Conservation (phyloP, 257 asterid species). For the Mitragyna speciosa region DNA sequence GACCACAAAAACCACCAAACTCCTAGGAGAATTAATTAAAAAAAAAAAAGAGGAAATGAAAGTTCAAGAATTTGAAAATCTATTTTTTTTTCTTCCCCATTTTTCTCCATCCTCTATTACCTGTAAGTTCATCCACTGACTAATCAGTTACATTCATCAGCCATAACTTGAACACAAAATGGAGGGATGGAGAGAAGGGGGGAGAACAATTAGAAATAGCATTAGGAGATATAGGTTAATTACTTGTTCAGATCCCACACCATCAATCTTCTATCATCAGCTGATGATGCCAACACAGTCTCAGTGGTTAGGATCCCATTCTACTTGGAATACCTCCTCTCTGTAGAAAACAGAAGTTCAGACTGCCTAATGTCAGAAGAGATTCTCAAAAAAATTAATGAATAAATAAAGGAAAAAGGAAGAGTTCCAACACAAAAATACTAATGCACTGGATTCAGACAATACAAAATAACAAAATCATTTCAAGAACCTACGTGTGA, state of each 20-base stretch:
- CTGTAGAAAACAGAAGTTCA: slow-evolving; percentile 34
- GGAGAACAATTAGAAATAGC: not conserved
- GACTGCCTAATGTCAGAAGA: not conserved
- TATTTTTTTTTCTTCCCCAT: not conserved
- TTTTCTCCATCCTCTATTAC: no score
- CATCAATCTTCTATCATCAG: slow-evolving; percentile 91
- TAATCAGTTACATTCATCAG: not conserved
- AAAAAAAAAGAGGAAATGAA: not conserved
- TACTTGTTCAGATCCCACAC: slow-evolving; percentile 98
- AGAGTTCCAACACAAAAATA: not conserved
- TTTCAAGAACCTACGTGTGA: slow-evolving; percentile 61
- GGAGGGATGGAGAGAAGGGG: not conserved
- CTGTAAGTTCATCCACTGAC: not conserved
- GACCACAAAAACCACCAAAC: not conserved
- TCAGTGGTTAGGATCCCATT: slow-evolving; percentile 99
- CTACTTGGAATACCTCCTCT: slow-evolving; percentile 97
- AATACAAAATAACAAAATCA: not conserved
- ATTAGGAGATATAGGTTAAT: not conserved
- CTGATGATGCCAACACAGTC: slow-evolving; percentile 85
- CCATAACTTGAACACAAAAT: not conserved
- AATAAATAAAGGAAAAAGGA: not conserved
- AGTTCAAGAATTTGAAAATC: not conserved
- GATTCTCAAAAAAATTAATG: not conserved
- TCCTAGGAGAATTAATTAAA: not conserved
- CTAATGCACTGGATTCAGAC: no score